Percentiles rank a stretch among this genome's conserved stretches.
Evolutionary conservation across 805 yeast genomes (phyloP).

Genomic region (Cyberlindnera subsufficiens): DNA sequence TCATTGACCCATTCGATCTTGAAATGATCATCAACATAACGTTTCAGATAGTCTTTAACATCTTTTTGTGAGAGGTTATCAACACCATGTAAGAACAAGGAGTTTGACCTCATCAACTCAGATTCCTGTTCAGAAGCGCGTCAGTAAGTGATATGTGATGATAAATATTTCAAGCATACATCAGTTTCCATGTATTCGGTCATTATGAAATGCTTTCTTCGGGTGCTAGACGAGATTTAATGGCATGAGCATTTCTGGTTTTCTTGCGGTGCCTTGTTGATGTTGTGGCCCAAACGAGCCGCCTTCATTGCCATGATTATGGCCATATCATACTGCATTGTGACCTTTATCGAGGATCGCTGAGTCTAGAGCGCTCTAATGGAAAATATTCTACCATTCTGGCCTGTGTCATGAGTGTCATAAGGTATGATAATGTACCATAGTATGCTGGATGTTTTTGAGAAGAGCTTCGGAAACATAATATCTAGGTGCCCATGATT

Average conservation of each 20-base stretch:
- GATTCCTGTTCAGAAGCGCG: conserved; percentile 2
- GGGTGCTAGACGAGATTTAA: too few relatives aligned
- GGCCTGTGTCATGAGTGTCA: too few relatives aligned
- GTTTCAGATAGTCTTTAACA: conserved; percentile 15
- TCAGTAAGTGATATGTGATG: neutral
- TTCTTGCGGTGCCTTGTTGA: too few relatives aligned
- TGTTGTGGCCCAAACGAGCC: too few relatives aligned
- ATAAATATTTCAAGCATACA: conserved; percentile 4
- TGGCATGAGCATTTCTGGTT: too few relatives aligned
- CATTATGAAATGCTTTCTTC: neutral
- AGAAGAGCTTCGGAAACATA: neutral
- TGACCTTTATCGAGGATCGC: too few relatives aligned
- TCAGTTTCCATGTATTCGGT: conserved; percentile 17
- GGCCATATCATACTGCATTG: too few relatives aligned
- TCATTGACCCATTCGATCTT: conserved; percentile 25
- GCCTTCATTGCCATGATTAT: too few relatives aligned
- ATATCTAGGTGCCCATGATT: too few relatives aligned
- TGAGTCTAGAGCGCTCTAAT: too few relatives aligned
- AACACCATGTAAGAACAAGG: conserved; percentile 21
- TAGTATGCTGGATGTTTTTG: neutral
- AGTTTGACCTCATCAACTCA: conserved; percentile 14
- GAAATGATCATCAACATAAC: conserved; percentile 11
- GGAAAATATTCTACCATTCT: too few relatives aligned
- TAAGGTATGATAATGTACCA: neutral
- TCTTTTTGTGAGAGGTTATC: conserved; percentile 22